Evolutionary conservation across 129 eudicot species (phyloP).

Genomic region (Logfia minima): DNA sequence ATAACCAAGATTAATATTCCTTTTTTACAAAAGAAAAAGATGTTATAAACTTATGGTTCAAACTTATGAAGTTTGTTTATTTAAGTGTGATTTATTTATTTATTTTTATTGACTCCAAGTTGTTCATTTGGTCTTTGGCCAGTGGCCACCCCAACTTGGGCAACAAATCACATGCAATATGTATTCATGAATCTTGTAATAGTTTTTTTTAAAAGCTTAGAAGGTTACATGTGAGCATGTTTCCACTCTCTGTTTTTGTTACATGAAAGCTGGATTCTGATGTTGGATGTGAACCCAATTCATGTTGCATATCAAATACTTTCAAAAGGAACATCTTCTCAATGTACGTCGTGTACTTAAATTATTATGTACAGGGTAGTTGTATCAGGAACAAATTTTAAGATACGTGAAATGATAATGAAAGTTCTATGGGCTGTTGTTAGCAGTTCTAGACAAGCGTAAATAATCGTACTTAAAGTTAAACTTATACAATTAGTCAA

Average conservation of each 20-base stretch:
- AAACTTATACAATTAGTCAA: too few species aligned
- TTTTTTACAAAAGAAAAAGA: background rate
- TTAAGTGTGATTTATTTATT: background rate
- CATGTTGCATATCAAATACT: background rate
- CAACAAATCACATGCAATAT: constrained; percentile 41
- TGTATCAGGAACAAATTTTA: too few species aligned
- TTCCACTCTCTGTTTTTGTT: constrained; percentile 27
- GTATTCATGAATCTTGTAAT: constrained; percentile 24
- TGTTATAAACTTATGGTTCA: background rate
- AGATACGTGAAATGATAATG: too few species aligned
- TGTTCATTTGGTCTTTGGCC: constrained; percentile 34
- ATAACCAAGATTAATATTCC: background rate
- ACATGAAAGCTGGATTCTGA: constrained; percentile 26
- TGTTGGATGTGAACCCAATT: constrained; percentile 30
- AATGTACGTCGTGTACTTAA: background rate
- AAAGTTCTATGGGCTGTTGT: too few species aligned
- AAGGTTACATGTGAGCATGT: constrained; percentile 41
- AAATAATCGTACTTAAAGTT: too few species aligned
- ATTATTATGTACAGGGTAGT: background rate
- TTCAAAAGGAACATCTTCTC: background rate
- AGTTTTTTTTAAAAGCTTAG: constrained; percentile 14
- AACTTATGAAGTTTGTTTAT: background rate
- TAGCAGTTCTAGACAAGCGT: too few species aligned
- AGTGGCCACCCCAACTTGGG: constrained; percentile 33
- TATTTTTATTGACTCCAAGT: constrained; percentile 11